Percentiles rank a stretch among this genome's conserved stretches.
These are phyloP conservation scores for Lonicera japonica DNA, from an alignment of 129 eudicot species.

Conservation along the genomic window DNA sequence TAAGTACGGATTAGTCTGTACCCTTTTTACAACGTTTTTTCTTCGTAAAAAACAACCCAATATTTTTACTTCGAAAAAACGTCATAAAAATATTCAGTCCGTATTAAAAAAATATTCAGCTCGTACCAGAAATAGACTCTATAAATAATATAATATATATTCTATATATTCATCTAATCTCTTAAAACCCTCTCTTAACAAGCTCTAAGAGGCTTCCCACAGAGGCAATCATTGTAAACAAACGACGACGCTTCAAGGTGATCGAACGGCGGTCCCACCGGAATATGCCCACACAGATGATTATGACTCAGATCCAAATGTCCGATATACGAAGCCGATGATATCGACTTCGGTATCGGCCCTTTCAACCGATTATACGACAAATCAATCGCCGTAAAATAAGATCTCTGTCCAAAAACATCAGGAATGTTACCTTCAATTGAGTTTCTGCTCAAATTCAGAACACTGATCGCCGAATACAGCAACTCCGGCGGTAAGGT, in stretches of 20 bases:
- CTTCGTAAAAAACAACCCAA: too few species aligned
- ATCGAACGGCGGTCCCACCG: conserved; percentile 60
- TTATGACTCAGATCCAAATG: conserved; percentile 86
- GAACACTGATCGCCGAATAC: conserved; percentile 51
- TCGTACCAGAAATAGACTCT: too few species aligned
- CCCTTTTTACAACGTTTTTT: too few species aligned
- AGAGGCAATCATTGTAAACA: conserved; percentile 56
- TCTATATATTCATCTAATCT: neutral
- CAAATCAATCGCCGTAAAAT: conserved; percentile 68
- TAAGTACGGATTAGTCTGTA: too few species aligned
- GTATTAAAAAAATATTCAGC: too few species aligned
- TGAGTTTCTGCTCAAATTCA: conserved; percentile 63
- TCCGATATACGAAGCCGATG: conserved; percentile 60
- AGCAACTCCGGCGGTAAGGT: conserved; percentile 48
- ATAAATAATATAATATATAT: too few species aligned
- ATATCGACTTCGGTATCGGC: conserved; percentile 59
- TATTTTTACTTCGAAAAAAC: too few species aligned
- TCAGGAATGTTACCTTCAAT: conserved; percentile 76
- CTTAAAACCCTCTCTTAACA: conserved; percentile 23
- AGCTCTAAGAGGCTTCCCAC: conserved; percentile 67
- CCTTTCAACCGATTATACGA: conserved; percentile 63
- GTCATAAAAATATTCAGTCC: too few species aligned
- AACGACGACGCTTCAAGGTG: conserved; percentile 82
- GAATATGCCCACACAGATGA: conserved; percentile 75
- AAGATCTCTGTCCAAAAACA: conserved; percentile 77